Evolutionary conservation across 495 filamentous ascomycete genomes (phyloP).

Genomic region (Penicillium herquei): DNA sequence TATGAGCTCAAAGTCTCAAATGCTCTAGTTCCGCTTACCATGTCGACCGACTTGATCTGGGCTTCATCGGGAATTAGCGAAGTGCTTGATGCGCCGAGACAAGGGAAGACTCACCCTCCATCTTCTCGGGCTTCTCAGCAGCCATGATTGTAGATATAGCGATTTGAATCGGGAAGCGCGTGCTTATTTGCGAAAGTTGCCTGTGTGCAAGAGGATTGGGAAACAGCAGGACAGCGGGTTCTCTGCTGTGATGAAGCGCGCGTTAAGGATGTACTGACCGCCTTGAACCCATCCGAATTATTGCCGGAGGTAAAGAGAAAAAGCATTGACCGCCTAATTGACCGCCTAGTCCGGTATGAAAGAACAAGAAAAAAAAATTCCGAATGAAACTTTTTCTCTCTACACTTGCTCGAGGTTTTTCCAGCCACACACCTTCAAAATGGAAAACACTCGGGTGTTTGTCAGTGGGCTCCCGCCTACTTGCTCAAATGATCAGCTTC

Average conservation of each 20-base stretch:
- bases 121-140: constrained; percentile 65
- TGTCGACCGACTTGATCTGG: constrained; percentile 95
- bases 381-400: constrained; percentile 14
- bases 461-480: constrained; percentile 80
- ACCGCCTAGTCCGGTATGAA: constrained; percentile 39
- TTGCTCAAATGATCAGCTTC: constrained; percentile 74
- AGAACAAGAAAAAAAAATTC: constrained; percentile 36
- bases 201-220: not conserved
- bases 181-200: not conserved
- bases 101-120: constrained; percentile 58
- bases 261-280: constrained; percentile 4
- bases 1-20: not conserved
- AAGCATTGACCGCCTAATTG: constrained; percentile 14
- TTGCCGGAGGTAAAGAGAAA: constrained; percentile 12
- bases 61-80: constrained; percentile 52
- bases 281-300: constrained; percentile 10
- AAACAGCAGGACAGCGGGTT: not conserved
- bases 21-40: constrained; percentile 59
- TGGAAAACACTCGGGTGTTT: constrained; percentile 74
- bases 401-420: constrained; percentile 17
- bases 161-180: not conserved
- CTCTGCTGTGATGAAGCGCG: constrained; percentile 1
- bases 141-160: constrained; percentile 35
- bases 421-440: constrained; percentile 25
- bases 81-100: not conserved